Evolutionary conservation across 805 yeast species (phyloP), one percentile per base, ranked within the genome.

Genomic region (Hanseniaspora vineae): DNA sequence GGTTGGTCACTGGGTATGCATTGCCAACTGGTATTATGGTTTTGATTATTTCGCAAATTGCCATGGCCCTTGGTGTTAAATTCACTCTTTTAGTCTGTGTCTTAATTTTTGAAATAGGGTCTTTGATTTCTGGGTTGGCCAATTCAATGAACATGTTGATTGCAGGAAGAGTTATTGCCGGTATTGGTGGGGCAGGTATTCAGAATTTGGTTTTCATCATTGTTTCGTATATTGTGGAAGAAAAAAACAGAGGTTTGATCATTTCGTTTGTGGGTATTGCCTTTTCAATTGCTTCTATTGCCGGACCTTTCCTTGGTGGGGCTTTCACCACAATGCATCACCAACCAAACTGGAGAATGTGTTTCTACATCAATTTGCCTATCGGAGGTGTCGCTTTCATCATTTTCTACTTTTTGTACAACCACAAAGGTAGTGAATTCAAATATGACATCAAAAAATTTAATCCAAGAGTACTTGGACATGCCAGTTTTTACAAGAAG

Each of bases 101-200:
- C 2, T 53, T 71, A 1, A 53, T 81, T 2, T 81, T 81, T 56
- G 79, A 77, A 56, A 60, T 72, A 3, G 89, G 89, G 0, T 78
- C 85, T 0, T 64, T 80, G 47, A 62, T 81, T 6, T 66, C 75
- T 48, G 89, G 84, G 1, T 52, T 75, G 4, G 63, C 86, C 1
- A 59, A 55, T 17, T 66, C 69, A 33, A 79, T 83, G 78, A 66
- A 71, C 47, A 73, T 75, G 70, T 61, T 84, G 44, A 79, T 83
- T 50, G 86, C 79, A 2, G 89, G 87, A 1, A 70, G 95, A 55
- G 80, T 77, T 8, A 64, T 83, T 18, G 77, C 78, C 46, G 92
- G 92, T 46, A 57, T 78, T 33, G 90, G 89, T 14, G 87, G 80
- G 10, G 81, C 84, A 35, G 84, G 84, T 23, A 71, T 81, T 44